phyloP scores from a whole-genome alignment of 257 asterid genomes.

The Orobanche coerulescens region DNA sequence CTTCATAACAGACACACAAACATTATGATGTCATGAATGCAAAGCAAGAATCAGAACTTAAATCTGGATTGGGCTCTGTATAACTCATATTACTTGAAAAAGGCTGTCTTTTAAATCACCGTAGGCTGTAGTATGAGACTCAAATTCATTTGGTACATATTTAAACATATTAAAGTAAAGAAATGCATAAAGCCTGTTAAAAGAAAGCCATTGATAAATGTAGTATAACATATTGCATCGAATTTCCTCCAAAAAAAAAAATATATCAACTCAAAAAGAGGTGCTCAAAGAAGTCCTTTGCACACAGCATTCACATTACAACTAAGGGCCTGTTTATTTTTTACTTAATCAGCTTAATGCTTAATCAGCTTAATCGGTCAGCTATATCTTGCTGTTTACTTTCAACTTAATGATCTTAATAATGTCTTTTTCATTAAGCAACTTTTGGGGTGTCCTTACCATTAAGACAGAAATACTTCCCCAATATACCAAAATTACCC shows the following conservation, averaged over 20 bases:
- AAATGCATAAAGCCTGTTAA: background rate
- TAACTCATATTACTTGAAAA: background rate
- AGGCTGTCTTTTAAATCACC: background rate
- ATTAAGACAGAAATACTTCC: no score
- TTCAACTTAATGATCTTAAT: no score
- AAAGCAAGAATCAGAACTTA: background rate
- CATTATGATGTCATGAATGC: background rate
- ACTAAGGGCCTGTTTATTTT: no score
- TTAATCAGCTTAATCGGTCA: no score
- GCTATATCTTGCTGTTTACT: no score
- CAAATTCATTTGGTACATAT: background rate
- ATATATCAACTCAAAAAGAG: background rate
- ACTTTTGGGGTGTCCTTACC: no score
- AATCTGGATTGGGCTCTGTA: background rate
- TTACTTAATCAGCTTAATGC: no score
- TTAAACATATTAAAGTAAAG: background rate
- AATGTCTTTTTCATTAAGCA: no score
- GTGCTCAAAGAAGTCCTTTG: background rate
- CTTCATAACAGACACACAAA: background rate
- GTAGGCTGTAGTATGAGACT: background rate
- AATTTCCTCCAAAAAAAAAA: background rate
- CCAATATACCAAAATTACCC: no score
- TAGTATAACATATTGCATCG: background rate
- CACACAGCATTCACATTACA: conserved; percentile 1
- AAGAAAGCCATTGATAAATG: background rate